Conservation (phyloP, 768 basidiomycete species). For the Clavaria fumosa region DNA sequence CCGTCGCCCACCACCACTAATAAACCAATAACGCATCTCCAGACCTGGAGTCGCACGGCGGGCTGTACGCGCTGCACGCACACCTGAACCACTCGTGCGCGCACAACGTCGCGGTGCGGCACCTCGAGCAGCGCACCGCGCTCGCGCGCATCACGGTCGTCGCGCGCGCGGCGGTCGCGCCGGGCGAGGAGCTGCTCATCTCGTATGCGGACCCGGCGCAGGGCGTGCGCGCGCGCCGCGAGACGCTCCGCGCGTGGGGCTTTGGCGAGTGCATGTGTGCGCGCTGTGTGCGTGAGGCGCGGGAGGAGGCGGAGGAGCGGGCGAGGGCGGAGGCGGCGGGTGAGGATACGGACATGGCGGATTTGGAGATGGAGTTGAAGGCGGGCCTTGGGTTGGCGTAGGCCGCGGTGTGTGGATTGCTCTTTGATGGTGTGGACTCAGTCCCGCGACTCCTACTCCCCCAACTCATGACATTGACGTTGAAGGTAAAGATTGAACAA, state of each 20-base stretch:
- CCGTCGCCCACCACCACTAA: slow-evolving; percentile 4
- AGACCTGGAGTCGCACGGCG: slow-evolving; percentile 80
- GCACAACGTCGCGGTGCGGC: slow-evolving; percentile 68
- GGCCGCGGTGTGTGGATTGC: too few relatives aligned
- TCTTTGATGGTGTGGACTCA: too few relatives aligned
- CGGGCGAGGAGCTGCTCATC: slow-evolving; percentile 62
- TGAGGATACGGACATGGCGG: slow-evolving; percentile 22
- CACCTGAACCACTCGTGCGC: slow-evolving; percentile 78
- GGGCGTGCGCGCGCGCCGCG: slow-evolving; percentile 30
- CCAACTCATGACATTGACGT: too few relatives aligned
- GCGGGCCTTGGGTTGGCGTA: slow-evolving; percentile 44
- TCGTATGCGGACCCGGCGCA: slow-evolving; percentile 66
- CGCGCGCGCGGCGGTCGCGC: slow-evolving; percentile 45
- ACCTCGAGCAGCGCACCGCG: slow-evolving; percentile 51
- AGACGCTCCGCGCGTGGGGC: slow-evolving; percentile 53
- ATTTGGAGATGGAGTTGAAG: slow-evolving; percentile 45
- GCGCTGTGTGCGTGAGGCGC: slow-evolving; percentile 46
- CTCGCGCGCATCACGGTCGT: slow-evolving; percentile 63
- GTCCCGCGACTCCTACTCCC: too few relatives aligned
- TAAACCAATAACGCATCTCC: neutral
- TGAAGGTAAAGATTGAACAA: too few relatives aligned
- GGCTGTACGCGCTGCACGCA: slow-evolving; percentile 73
- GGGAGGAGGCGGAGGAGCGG: slow-evolving; percentile 11
- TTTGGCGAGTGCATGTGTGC: slow-evolving; percentile 56
- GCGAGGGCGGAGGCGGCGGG: slow-evolving; percentile 3